A percentile compares a stretch with the other conserved stretches of the same genome.
These are phyloP conservation scores for Talaromyces sp. DNA, from an alignment of 2,329 filamentous ascomycete species.

Conservation along the genomic window DNA sequence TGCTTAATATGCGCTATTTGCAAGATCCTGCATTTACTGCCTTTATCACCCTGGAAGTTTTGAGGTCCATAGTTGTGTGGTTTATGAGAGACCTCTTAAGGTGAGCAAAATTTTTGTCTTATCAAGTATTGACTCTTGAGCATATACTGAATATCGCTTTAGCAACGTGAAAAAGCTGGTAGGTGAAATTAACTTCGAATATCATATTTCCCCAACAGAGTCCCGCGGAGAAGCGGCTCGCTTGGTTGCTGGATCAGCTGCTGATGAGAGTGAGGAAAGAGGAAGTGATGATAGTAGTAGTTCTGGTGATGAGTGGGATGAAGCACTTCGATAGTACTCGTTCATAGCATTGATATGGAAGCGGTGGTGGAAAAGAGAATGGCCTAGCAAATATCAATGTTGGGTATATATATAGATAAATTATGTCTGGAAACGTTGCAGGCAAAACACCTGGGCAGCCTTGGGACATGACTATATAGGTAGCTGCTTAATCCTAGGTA, in stretches of 20 bases:
- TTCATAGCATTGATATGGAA: not conserved
- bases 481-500: no score
- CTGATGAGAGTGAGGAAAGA: not conserved
- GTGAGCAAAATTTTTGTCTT: constrained; percentile 19
- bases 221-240: not conserved
- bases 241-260: not conserved
- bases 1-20: constrained; percentile 60
- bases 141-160: constrained; percentile 3
- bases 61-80: constrained; percentile 62
- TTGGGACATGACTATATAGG: no score
- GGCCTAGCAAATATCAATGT: not conserved
- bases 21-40: constrained; percentile 67
- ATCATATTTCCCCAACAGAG: constrained; percentile 41
- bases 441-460: no score
- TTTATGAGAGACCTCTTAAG: constrained; percentile 60
- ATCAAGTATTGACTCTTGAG: not conserved
- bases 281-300: not conserved
- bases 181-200: constrained; percentile 69
- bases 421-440: not conserved
- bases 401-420: constrained; percentile 6
- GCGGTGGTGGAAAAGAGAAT: not conserved
- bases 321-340: not conserved
- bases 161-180: constrained; percentile 60
- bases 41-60: constrained; percentile 69
- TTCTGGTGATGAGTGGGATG: not conserved